Conservation (phyloP, 495 filamentous ascomycete species). For the Aspergillus asperescens region DNA sequence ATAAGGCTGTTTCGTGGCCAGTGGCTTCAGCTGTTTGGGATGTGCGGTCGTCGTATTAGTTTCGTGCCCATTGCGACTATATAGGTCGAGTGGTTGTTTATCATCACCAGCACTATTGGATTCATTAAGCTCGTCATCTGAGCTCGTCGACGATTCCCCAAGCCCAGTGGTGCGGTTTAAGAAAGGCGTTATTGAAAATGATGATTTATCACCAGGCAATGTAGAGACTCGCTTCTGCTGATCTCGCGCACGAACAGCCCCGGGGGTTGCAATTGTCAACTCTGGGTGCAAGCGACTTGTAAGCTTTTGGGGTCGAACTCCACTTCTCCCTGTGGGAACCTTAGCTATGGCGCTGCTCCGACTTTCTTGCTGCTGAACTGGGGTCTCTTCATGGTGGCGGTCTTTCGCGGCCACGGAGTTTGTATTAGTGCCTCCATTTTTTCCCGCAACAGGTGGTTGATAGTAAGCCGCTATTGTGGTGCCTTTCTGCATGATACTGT, state of each 20-base stretch:
- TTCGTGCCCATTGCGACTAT: neutral
- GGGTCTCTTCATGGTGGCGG: slow-evolving; percentile 57
- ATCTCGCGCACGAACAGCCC: slow-evolving; percentile 54
- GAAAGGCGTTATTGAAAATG: slow-evolving; percentile 89
- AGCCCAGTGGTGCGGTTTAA: slow-evolving; percentile 67
- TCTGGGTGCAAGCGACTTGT: slow-evolving; percentile 45
- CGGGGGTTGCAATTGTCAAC: slow-evolving; percentile 61
- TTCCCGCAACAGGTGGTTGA: slow-evolving; percentile 44
- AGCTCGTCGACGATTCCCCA: slow-evolving; percentile 38
- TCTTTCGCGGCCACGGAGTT: slow-evolving; percentile 65
- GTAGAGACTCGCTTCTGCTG: slow-evolving; percentile 48
- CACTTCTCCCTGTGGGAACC: slow-evolving; percentile 19
- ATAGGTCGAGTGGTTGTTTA: neutral
- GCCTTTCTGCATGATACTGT: slow-evolving; percentile 20
- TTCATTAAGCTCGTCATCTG: slow-evolving; percentile 30
- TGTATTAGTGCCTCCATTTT: slow-evolving; percentile 49
- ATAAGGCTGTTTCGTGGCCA: neutral
- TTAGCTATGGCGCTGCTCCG: slow-evolving; percentile 3
- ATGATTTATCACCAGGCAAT: slow-evolving; percentile 73
- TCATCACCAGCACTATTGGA: slow-evolving; percentile 3
- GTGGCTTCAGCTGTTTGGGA: neutral
- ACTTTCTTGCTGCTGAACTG: slow-evolving; percentile 37
- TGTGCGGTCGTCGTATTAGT: neutral
- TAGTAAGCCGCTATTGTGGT: slow-evolving; percentile 14
- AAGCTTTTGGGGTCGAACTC: slow-evolving; percentile 30